Evolutionary conservation across 1,284 basidiomycete genomes (phyloP).

Genomic region (Stygiomarasmius scandens): DNA sequence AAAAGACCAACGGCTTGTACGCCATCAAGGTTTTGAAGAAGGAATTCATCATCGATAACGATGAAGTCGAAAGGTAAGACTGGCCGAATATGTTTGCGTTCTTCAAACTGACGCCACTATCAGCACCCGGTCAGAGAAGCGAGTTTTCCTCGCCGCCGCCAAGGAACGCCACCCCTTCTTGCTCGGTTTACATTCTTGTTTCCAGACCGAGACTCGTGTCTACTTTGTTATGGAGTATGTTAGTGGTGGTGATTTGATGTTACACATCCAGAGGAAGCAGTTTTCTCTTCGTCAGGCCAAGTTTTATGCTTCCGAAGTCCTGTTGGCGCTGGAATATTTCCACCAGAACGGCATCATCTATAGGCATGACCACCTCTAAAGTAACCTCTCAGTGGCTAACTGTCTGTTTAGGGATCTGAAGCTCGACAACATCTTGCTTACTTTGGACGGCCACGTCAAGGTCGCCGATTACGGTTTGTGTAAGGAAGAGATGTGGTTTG

Average conservation of each 20-base stretch:
- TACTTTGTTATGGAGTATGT: conserved; percentile 96
- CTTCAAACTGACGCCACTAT: conserved; percentile 11
- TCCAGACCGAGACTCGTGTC: conserved; percentile 98
- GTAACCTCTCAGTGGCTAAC: conserved; percentile 15
- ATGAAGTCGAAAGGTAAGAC: conserved; percentile 95
- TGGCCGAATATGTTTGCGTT: conserved; percentile 2
- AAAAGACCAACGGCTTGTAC: conserved; percentile 84
- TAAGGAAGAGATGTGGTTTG: conserved; percentile 99
- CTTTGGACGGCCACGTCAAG: conserved; percentile 97
- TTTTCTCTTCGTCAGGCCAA: conserved; percentile 97
- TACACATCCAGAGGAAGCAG: conserved; percentile 93
- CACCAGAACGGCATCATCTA: conserved; percentile 98
- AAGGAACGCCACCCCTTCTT: conserved; percentile 97
- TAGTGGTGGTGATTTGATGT: conserved; percentile 92
- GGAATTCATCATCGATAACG: conserved; percentile 99
- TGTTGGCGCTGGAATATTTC: conserved; percentile 97
- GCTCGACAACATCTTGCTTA: conserved; percentile 97
- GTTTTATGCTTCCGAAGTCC: conserved; percentile 98
- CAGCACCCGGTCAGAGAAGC: conserved; percentile 98
- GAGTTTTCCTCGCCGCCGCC: conserved; percentile 95
- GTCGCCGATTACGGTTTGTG: conserved; percentile 99
- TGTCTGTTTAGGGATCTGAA: conserved; percentile 80
- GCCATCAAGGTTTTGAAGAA: conserved; percentile 99
- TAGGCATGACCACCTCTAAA: conserved; percentile 56
- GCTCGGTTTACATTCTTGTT: conserved; percentile 96